Base-by-base conservation (phyloP, 495 filamentous ascomycete species). In the Letharia lupina region DNA sequence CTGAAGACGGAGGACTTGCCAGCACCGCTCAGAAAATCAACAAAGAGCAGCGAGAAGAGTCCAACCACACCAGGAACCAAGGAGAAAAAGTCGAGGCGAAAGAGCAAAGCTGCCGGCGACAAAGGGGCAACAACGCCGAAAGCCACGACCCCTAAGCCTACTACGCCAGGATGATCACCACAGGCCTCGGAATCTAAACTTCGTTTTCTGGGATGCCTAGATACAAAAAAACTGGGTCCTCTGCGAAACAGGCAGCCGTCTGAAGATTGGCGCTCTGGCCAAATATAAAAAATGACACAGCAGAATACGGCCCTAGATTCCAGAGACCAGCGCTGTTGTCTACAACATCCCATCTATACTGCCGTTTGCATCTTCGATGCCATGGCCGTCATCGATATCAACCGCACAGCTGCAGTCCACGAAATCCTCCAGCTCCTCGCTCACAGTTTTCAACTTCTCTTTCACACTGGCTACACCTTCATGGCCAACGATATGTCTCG, bases 401-500 rank as follows among this genome's bases (percentile, higher is more conserved):
- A 93, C 91, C 1, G 88, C 88, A 68, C 88, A 82, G 67, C 91
- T 96, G 33, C 90, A 88, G 69, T 94, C 90, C 41, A 96, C 87
- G 77, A 97, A 98, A 65, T 97, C 94, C 74, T 98, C 94, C 48
- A 98, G 72, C 76, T 98, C 94, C 73, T 98, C 93, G 62, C 91
- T 95, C 3, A 96, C 89, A 31, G 91, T 97, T 80, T 95, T 96
- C 62, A 98, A 77, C 77, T 96, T 97, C 79, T 98, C 94, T 70
- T 95, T 96, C 28, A 98, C 92, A 40, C 86, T 88, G 8, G 87
- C 84, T 42, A 93, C 88, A 13, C 91, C 92, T 73, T 98, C 94
- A 70, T 89, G 88, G 3, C 94, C 93, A 0, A 98, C 91, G 67
- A 97, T 96, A 73, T 97, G 93, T 41, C 94, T 80, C 5, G 93